Evolutionary conservation across 2,329 filamentous ascomycete genomes (phyloP), one percentile per base, ranked within the genome.

Genomic region (Knufia fluminis): DNA sequence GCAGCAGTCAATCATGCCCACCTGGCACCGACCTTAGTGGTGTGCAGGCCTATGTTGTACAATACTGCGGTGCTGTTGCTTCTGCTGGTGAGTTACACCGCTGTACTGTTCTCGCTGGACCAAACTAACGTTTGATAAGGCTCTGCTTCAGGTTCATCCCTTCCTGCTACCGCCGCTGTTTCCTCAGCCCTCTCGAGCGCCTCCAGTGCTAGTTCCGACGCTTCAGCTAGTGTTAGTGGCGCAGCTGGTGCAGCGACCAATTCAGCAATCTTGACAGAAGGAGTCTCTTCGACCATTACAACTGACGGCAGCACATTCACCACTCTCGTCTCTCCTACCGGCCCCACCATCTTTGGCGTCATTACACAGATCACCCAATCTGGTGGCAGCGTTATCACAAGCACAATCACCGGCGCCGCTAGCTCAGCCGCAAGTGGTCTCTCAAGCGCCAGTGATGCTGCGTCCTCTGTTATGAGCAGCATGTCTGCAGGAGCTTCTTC

Each of bases 1-100:
- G 71, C 64, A 68, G 68, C 35, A 40, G 55, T 14, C 52, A 72
- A 58, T 66, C 69, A 28, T 74, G 71, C 59, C 66, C 67, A 9
- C 10, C 41, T 38, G 58, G 53, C 12, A 65, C 68, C 20, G 61
- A 70, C 51, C 52, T 65, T 9, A 48, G 53, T 42, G 41, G 56
- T 12, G 65, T 69, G 41, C 54, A 67, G 31, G 32, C 56, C 1
- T 63, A 61, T 42, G 69, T 65, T 35, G 52, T 63, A n/a, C 51
- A 52, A 20, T 60, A 66, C 50, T 72, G 69, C 57, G 60, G 63
- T 60, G 60, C 48, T 48, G 19, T 31, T 28, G 35, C 33, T n/a
- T n/a, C n/a, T 12, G 20, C 6, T 39, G 42, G 57, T 59, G 48
- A 49, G 53, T 52, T 28, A 19, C 33, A 26, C 22, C 39, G 40